Evolutionary conservation across 345 rosid species (phyloP).

Genomic region (Ailanthus altissimus): DNA sequence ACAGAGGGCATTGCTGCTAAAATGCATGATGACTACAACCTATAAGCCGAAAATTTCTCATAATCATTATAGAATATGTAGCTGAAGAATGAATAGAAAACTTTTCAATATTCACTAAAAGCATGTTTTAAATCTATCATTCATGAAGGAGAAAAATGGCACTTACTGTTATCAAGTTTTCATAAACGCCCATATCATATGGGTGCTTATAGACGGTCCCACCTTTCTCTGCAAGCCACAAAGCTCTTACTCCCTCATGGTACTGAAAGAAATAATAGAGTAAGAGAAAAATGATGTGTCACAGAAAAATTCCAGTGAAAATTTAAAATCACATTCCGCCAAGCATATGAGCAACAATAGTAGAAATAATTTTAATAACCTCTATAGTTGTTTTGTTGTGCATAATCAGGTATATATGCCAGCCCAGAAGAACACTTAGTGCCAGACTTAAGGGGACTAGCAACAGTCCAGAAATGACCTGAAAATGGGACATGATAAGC

Average conservation of each 20-base stretch:
- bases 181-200: conserved; percentile 71
- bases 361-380: conserved; percentile 41
- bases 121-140: background rate
- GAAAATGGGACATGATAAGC: conserved; percentile 28
- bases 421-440: conserved; percentile 72
- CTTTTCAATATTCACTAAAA: background rate
- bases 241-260: conserved; percentile 92
- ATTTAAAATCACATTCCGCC: background rate
- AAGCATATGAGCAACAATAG: background rate
- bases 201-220: conserved; percentile 84
- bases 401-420: conserved; percentile 83
- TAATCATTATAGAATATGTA: too few relatives aligned
- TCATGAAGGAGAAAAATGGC: conserved; percentile 8
- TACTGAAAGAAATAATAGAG: conserved; percentile 47
- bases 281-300: conserved; percentile 1
- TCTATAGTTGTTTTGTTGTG: conserved; percentile 92
- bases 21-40: too few relatives aligned
- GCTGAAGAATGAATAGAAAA: too few relatives aligned
- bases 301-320: background rate
- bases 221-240: conserved; percentile 95
- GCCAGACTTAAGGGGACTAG: conserved; percentile 65
- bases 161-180: conserved; percentile 67
- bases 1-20: background rate
- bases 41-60: too few relatives aligned
- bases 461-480: conserved; percentile 76